Percentiles rank a stretch among this genome's conserved stretches.
phyloP scores from a whole-genome alignment of 2,329 filamentous ascomycete species.

The Colletotrichum sp. region DNA sequence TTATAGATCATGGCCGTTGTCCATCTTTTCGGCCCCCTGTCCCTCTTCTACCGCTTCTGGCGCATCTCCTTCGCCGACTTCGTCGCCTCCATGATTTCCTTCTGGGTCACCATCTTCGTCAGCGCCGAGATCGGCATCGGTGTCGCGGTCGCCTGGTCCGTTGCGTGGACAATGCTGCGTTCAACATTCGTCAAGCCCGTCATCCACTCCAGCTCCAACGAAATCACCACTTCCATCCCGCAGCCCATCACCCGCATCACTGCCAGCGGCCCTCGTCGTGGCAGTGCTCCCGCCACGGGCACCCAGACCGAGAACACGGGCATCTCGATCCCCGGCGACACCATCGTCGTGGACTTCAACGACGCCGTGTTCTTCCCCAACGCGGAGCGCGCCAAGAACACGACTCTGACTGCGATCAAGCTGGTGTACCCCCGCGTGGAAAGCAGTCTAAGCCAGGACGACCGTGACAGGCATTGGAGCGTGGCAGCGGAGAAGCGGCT shows the following conservation, averaged over 20 bases:
- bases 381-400: slow-evolving; percentile 44
- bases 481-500: slow-evolving; percentile 55
- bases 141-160: slow-evolving; percentile 65
- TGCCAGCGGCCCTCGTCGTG: slow-evolving; percentile 28
- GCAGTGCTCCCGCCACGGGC: slow-evolving; percentile 33
- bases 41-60: slow-evolving; percentile 70
- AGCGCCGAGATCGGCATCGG: slow-evolving; percentile 66
- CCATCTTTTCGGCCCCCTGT: slow-evolving; percentile 12
- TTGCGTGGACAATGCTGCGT: slow-evolving; percentile 64
- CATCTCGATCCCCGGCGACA: slow-evolving; percentile 46
- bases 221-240: not conserved
- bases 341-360: slow-evolving; percentile 61
- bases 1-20: slow-evolving; percentile 14
- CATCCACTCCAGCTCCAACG: slow-evolving; percentile 10
- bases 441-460: slow-evolving; percentile 32
- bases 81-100: slow-evolving; percentile 65
- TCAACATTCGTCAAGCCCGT: slow-evolving; percentile 17
- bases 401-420: slow-evolving; percentile 49
- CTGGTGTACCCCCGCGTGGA: slow-evolving; percentile 36
- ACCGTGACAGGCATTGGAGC: slow-evolving; percentile 57
- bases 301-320: slow-evolving; percentile 20
- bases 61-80: slow-evolving; percentile 70
- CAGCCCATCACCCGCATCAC: slow-evolving; percentile 49
- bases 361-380: slow-evolving; percentile 68
- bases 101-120: slow-evolving; percentile 69